phyloP scores from a whole-genome alignment of 352 stramenopile species.

The Phytophthora pistaciae region DNA sequence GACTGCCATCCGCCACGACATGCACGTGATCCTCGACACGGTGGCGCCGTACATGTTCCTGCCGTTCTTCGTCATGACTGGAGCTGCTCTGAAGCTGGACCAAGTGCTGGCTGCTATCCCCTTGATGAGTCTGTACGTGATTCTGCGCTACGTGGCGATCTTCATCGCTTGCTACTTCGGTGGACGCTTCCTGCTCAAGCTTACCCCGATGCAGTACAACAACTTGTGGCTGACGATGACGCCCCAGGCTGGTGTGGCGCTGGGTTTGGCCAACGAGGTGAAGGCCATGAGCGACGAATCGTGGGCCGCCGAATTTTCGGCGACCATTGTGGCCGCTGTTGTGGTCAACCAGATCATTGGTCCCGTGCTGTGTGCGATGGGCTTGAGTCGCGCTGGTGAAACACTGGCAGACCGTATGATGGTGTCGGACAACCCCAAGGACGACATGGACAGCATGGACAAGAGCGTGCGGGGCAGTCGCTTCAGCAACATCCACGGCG shows the following conservation, averaged over 20 bases:
- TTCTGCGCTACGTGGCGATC: constrained; percentile 69
- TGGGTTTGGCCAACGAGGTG: constrained; percentile 70
- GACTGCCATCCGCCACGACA: no score
- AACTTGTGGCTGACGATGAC: constrained; percentile 85
- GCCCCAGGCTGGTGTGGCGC: constrained; percentile 66
- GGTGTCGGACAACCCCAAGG: constrained; percentile 2
- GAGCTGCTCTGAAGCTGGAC: constrained; percentile 70
- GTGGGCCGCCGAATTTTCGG: constrained; percentile 65
- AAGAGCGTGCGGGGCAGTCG: constrained; percentile 7
- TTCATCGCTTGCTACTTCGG: constrained; percentile 71
- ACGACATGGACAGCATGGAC: constrained; percentile 17
- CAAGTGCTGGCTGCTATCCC: constrained; percentile 70
- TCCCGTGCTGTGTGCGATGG: constrained; percentile 65
- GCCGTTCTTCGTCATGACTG: constrained; percentile 83
- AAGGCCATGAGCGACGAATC: constrained; percentile 58
- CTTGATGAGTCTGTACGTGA: constrained; percentile 70
- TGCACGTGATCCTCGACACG: no score
- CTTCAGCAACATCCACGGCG: constrained; percentile 7
- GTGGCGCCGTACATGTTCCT: constrained; percentile 78
- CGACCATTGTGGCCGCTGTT: constrained; percentile 72
- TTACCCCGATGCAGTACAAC: constrained; percentile 72
- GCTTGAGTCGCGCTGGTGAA: constrained; percentile 63
- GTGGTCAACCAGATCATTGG: constrained; percentile 81
- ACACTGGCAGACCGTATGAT: constrained; percentile 40
- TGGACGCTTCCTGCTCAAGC: constrained; percentile 66